Evolutionary conservation across 495 filamentous ascomycete species (phyloP).

Genomic region (Podospora australis): DNA sequence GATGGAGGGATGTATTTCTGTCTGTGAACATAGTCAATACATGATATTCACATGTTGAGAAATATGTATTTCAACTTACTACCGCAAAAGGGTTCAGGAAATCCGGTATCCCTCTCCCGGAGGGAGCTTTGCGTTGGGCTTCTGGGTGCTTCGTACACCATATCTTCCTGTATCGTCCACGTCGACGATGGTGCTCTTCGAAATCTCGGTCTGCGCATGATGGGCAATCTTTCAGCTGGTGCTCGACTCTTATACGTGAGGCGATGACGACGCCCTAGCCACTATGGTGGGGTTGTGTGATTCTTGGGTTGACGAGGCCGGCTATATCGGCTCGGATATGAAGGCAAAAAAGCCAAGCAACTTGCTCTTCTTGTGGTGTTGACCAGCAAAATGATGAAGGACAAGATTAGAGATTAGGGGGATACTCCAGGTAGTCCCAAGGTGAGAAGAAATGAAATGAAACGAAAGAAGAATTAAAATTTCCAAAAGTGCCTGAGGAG

Average conservation of each 20-base stretch:
- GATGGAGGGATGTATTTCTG: constrained; percentile 30
- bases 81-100: constrained; percentile 29
- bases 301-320: background rate
- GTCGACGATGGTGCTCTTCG: constrained; percentile 11
- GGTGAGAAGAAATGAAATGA: background rate
- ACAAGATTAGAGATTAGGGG: background rate
- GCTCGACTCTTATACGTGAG: background rate
- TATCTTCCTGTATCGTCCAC: constrained; percentile 15
- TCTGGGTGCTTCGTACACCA: constrained; percentile 13
- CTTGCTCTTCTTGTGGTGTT: no score
- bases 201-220: constrained; percentile 23
- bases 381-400: background rate
- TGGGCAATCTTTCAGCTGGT: constrained; percentile 10
- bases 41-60: background rate
- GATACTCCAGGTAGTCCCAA: constrained; percentile 15
- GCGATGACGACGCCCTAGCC: background rate
- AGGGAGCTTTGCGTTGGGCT: constrained; percentile 18
- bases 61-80: constrained; percentile 15
- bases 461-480: background rate
- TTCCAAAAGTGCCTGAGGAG: no score
- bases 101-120: constrained; percentile 27
- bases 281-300: constrained; percentile 5
- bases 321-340: background rate
- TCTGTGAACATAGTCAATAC: constrained; percentile 5
- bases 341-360: no score